phyloP scores from a whole-genome alignment of 139 green algal species.

The Chlorella sp. region DNA sequence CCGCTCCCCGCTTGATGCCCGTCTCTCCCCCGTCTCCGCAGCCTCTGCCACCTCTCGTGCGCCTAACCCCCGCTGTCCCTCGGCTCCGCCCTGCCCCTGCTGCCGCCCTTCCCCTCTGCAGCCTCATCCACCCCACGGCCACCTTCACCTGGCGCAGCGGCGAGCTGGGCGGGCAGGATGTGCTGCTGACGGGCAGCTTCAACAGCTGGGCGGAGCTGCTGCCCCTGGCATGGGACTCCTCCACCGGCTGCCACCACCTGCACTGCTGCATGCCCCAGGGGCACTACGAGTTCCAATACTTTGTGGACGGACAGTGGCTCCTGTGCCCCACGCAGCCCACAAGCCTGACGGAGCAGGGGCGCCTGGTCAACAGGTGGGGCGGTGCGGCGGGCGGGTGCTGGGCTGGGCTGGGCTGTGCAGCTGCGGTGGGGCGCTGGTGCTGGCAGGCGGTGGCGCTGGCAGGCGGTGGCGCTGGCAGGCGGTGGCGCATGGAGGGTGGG shows the following conservation, averaged over 20 bases:
- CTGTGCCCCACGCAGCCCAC: conserved; percentile 46
- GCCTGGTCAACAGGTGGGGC: conserved; percentile 50
- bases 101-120: neutral
- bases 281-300: conserved; percentile 62
- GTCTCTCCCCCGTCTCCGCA: no score
- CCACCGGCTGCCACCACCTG: conserved; percentile 30
- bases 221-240: conserved; percentile 39
- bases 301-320: conserved; percentile 66
- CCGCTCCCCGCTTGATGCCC: no score
- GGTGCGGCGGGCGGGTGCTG: neutral
- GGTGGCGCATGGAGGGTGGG: no score
- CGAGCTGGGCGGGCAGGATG: conserved; percentile 33
- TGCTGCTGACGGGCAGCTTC: conserved; percentile 63
- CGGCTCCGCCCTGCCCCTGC: neutral
- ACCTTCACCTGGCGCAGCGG: conserved; percentile 53
- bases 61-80: neutral
- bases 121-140: conserved; percentile 43
- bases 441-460: no score
- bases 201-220: conserved; percentile 58
- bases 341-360: conserved; percentile 43
- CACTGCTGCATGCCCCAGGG: conserved; percentile 57
- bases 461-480: no score
- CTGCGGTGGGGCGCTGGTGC: no score
- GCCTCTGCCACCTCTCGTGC: no score
- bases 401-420: no score